Evolutionary conservation across 345 rosid genomes (phyloP), one percentile per base, ranked within the genome.

Genomic region (Euclidium syriacum): DNA sequence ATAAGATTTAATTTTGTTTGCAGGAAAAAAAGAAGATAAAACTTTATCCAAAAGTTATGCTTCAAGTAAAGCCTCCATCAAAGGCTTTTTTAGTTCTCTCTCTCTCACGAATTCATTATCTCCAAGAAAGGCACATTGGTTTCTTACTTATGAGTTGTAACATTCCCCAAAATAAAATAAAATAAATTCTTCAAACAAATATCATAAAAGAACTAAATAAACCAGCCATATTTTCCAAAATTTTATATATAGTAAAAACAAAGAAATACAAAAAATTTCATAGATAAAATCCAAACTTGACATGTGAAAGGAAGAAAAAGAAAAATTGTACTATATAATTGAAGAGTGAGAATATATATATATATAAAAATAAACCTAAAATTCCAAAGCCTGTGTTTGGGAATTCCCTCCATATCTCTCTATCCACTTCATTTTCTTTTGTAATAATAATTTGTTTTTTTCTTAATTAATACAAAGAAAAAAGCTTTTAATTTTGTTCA

Each of bases 11-110:
- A 10, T 51, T 59, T 12, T 2, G 32, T 18, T n/a, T 11, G 39
- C 12, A 1, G 14, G 9, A 42, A 11, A 57, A 29, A 29, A 27
- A 58, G 7, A 24, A 49, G 17, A 24, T 46, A 20, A 51, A 54
- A 26, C 73, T 74, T 68, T 60, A 79, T 58, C 54, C 38, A 63
- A 80, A 83, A 67, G 68, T 44, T 36, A 75, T 77, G 77, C 77
- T 76, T 78, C 62, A 53, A 57, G 39, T 62, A 72, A 76, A 78
- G 83, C 73, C 76, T 74, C 38, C 44, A 35, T 20, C 33, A 24
- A 46, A 38, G 75, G 70, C 76, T 66, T 70, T n/a, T 58, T 30
- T 10, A 2, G n/a, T 22, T 16, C 32, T 48, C 7, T 65, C 26
- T 51, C 39, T 58, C 40, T 32, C 14, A 58, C 42, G 25, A 36